Percentiles rank a stretch among this genome's conserved stretches.
Evolutionary conservation across 2,329 filamentous ascomycete species (phyloP).

Genomic region (Penicillium sp.): DNA sequence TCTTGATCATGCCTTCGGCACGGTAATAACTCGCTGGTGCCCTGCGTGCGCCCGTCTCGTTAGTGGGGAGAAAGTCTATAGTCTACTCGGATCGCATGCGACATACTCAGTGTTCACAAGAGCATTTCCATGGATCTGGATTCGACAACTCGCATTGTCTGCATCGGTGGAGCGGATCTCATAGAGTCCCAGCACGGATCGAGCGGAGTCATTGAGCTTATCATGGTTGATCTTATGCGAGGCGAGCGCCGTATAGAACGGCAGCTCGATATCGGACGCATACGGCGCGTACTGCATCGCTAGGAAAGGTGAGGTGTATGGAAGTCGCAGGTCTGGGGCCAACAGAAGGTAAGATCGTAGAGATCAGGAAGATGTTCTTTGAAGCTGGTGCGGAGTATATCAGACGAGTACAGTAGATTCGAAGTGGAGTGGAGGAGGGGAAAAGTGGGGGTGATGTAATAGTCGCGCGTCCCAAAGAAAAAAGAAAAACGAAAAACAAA

Average conservation of each 20-base stretch:
- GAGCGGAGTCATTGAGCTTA: conserved; percentile 91
- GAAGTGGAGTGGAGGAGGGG: conserved; percentile 12
- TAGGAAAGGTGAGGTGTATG: neutral
- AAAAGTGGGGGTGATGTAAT: conserved; percentile 28
- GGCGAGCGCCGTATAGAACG: conserved; percentile 93
- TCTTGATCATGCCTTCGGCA: conserved; percentile 92
- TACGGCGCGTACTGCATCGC: conserved; percentile 82
- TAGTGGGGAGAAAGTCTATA: conserved; percentile 1
- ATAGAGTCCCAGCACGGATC: conserved; percentile 85
- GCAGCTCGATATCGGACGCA: conserved; percentile 90
- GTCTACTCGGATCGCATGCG: neutral
- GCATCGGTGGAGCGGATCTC: conserved; percentile 76
- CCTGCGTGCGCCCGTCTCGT: conserved; percentile 49
- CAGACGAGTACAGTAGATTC: neutral
- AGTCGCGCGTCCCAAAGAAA: conserved; percentile 7
- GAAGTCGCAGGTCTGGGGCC: neutral
- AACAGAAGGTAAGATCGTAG: neutral
- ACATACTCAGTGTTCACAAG: conserved; percentile 82
- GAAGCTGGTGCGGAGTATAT: conserved; percentile 7
- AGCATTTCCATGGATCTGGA: conserved; percentile 89
- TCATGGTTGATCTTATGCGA: conserved; percentile 95
- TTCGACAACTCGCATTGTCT: conserved; percentile 78
- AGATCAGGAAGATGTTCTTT: neutral
- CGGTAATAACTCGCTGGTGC: conserved; percentile 74
- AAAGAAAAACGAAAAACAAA: conserved; percentile 3